These are phyloP conservation scores for Fusarium sp. DNA, from an alignment of 2,329 filamentous ascomycete species.

Conservation along the genomic window DNA sequence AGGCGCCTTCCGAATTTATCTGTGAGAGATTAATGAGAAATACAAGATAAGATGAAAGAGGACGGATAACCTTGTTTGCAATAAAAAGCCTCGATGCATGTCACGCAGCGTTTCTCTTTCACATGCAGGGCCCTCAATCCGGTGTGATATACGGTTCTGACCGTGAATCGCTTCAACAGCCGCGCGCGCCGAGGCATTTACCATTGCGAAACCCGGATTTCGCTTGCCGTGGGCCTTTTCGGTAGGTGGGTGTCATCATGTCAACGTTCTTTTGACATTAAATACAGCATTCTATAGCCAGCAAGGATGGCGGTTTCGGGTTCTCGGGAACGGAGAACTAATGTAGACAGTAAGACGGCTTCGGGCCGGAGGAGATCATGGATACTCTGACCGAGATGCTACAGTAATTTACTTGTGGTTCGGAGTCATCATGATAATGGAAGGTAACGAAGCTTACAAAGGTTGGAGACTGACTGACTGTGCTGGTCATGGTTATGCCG, in stretches of 20 bases:
- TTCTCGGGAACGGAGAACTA: constrained; percentile 25
- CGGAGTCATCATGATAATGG: not conserved
- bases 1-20: not conserved
- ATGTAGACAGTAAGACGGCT: not conserved
- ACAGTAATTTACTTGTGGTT: not conserved
- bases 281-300: not conserved
- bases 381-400: constrained; percentile 2
- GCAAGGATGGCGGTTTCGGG: constrained; percentile 30
- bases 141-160: constrained; percentile 10
- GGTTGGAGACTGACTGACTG: not conserved
- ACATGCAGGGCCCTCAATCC: constrained; percentile 16
- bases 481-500: not conserved
- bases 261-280: constrained; percentile 14
- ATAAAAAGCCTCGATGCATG: constrained; percentile 10
- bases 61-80: not conserved
- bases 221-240: not conserved
- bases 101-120: constrained; percentile 15
- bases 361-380: not conserved
- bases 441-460: not conserved
- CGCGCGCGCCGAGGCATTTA: constrained; percentile 11
- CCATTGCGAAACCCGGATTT: constrained; percentile 20
- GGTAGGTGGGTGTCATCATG: constrained; percentile 32
- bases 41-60: not conserved
- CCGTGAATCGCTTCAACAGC: not conserved
- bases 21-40: constrained; percentile 10